Percentiles rank a stretch among this genome's conserved stretches.
phyloP scores from a whole-genome alignment of 208 protist species.

The Trichomonas vaginalis region DNA sequence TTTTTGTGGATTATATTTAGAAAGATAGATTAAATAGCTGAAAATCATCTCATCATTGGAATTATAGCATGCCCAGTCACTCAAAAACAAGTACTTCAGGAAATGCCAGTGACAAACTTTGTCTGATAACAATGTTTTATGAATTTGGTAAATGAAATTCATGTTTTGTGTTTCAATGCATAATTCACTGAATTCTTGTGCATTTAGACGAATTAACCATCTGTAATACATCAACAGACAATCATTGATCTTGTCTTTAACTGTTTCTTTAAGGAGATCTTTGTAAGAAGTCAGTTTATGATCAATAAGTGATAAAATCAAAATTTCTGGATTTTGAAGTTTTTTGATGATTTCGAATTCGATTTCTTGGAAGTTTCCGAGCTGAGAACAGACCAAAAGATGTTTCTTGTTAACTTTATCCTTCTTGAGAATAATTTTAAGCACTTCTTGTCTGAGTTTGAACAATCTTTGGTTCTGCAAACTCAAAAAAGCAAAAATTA shows the following conservation, averaged over 20 bases:
- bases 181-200: background rate
- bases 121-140: background rate
- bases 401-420: background rate
- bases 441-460: background rate
- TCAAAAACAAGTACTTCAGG: background rate
- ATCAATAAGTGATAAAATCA: background rate
- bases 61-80: background rate
- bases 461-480: background rate
- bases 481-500: background rate
- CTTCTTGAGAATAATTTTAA: background rate
- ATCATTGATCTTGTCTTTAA: background rate
- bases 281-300: background rate
- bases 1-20: background rate
- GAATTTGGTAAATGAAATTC: background rate
- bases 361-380: background rate
- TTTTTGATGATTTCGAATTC: background rate
- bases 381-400: background rate
- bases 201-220: background rate
- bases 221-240: background rate
- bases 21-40: background rate
- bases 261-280: background rate
- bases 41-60: background rate
- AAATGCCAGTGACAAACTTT: background rate
- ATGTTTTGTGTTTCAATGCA: background rate
- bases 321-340: background rate